A percentile compares a stretch with the other conserved stretches of the same genome.
Conservation (phyloP, 164 flowering plant genomes). For the Saururus chinensis region DNA sequence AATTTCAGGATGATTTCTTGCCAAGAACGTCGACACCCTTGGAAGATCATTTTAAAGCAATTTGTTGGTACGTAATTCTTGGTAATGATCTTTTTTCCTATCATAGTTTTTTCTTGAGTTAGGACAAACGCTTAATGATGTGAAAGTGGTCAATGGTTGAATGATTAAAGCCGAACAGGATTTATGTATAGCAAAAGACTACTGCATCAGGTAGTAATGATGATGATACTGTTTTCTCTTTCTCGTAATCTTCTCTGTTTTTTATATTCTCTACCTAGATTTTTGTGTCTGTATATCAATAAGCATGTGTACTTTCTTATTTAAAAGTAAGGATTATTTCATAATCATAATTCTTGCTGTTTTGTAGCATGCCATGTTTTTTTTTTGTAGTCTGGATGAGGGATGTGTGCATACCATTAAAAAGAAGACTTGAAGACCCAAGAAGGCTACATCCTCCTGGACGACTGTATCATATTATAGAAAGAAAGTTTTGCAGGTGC, state of each 20-base stretch:
- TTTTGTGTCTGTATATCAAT: no score
- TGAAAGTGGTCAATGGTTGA: no score
- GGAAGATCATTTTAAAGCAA: conserved; percentile 72
- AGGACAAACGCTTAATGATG: no score
- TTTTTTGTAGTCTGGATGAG: conserved; percentile 76
- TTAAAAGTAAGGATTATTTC: no score
- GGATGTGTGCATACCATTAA: conserved; percentile 79
- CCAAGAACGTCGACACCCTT: conserved; percentile 90
- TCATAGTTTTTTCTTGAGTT: no score
- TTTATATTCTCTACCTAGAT: no score
- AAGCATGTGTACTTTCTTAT: no score
- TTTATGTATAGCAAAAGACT: no score
- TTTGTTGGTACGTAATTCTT: conserved; percentile 49
- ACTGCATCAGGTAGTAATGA: no score
- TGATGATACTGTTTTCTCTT: no score
- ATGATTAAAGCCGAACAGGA: no score
- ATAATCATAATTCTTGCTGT: background rate
- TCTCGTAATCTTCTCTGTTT: no score
- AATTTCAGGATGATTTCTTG: conserved; percentile 78
- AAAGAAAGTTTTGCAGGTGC: conserved; percentile 82
- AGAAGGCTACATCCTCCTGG: conserved; percentile 97
- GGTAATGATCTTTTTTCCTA: conserved; percentile 1
- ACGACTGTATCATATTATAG: conserved; percentile 93
- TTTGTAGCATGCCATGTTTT: conserved; percentile 82
- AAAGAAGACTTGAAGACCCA: conserved; percentile 76